Evolutionary conservation across 176 grass and related monocot genomes (phyloP), one percentile per base, ranked within the genome.

Genomic region (Zizania latifolia): DNA sequence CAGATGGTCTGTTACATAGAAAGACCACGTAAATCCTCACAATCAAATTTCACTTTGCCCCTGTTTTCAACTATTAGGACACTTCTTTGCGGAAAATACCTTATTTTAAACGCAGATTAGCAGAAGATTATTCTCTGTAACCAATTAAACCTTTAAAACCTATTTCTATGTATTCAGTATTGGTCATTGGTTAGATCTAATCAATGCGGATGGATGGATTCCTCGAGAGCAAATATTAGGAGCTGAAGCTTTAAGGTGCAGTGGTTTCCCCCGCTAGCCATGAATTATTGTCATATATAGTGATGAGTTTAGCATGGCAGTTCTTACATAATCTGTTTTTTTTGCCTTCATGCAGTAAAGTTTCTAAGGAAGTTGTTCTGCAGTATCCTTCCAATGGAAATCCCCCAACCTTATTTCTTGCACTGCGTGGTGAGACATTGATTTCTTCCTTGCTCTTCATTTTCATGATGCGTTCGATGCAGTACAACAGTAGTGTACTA

Each of bases 201-300:
- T 97, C 74, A 97, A 97, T 84, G 53, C 81, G 66, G 93, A 97
- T 89, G 93, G 93, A 78, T 93, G 90, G 93, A 97, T 97, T 90
- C 93, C 93, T 83, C 83, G 93, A 64, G 93, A 97, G 77, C 87
- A 93, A 81, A 97, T 97, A 21, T 80, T 97, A 71, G 93, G 93
- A 75, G 86, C 83, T 77, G 93, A 97, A 93, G 86, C 90, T 68
- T 89, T 93, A 87, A 97, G 93, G 93, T 97, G 15, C n/a, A n/a
- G n/a, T n/a, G 38, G 56, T 56, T 71, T n/a, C 13, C 14, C 19
- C 8, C 48, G 27, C 1, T 7, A 50, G 23, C n/a, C 28, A 46
- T 75, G 19, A 44, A 67, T 6, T 34, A 58, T 44, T 19, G 31
- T 43, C 32, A 78, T 45, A 58, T 43, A 58, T 45, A 55, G n/a